Evolutionary conservation across 305 asterid genomes (phyloP), one percentile per base, ranked within the genome.

Genomic region (Fraxinus sp.): DNA sequence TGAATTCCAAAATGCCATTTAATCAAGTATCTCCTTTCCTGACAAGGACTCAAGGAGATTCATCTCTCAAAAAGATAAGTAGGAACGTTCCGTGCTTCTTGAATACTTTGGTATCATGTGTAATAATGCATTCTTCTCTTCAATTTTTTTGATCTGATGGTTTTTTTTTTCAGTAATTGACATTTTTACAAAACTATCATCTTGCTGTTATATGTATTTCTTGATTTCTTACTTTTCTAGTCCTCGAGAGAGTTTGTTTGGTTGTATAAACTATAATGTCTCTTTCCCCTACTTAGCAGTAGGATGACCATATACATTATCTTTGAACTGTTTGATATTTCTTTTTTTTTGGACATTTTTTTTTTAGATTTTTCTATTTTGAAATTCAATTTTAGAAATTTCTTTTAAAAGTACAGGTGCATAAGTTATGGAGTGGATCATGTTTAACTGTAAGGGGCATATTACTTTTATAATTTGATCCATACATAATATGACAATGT

Each of bases 401-500:
- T 46, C 39, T 11, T 37, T 72, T 16, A 14, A 28, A 71, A 32
- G 24, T 71, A 5, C 39, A 16, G 44, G 46, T 16, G 33, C 76
- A 71, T 13, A 72, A 33, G 26, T 7, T 37, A 32, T 33, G 46
- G 6, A 14, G 49, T 72, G 46, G 14, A 33, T 16, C 3, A 1
- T 72, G 46, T 72, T 72, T 32, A n/a, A 35, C 28, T 72, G 75
- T 70, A 70, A 30, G 75, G 22, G 20, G 18, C 16, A 70, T 70
- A 1, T 30, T 14, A 16, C 20, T 70, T 68, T 32, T 30, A 30
- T 62, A 62, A 62, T 28, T 14, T 30, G 39, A 14, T 30, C 39
- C 46, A 7, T 8, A 68, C 70, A 66, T 80, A 46, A 74, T 71
- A 86, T 87, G 72, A 80, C 75, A 68, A 33, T 49, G 72, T 52